Evolutionary conservation across 1,139 yeast genomes (phyloP), one percentile per base, ranked within the genome.

Genomic region (Candida sp.): DNA sequence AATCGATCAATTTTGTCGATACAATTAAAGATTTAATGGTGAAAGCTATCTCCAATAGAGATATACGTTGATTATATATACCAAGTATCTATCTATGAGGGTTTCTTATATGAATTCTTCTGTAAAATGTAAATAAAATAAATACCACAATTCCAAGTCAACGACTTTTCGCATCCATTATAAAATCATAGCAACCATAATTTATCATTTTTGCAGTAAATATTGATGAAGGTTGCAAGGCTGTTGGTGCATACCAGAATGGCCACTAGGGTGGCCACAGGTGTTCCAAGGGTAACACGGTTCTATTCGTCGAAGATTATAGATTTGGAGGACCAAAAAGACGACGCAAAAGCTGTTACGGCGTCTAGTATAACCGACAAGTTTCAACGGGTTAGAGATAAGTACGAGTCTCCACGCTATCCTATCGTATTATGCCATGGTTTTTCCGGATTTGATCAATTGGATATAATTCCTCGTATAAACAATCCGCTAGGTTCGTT

Each of bases 371-470:
- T 41, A 9, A 41, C 43, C 1, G 45, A 51, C 15, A 42, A 50
- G 19, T 49, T 45, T 35, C 33, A 39, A 38, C 12, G 12, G 11
- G 23, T 58, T n/a, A 50, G 58, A 38, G 57, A 56, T 33, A 48
- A 58, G 39, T 72, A 70, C 49, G 45, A 54, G 5, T 60, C 73
- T 0, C 75, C 79, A 1, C 67, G 65, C 40, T 68, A 76, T 56
- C 96, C 96, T 0, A 76, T 88, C 2, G 86, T 88, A 0, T 63
- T 88, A 30, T 88, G 96, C 53, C 96, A 88, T 66, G 96, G 96
- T 0, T 73, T 88, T 35, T 80, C 88, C 0, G 96, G 96, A 0
- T 88, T 87, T 53, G 95, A 87, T 54, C 73, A 72, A 47, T 58
- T 84, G 43, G 59, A 77, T 21, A 63, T 81, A 6, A 53, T 78